Base-by-base conservation (phyloP, 441 rosid genomes). In the Jatropha podagrica region DNA sequence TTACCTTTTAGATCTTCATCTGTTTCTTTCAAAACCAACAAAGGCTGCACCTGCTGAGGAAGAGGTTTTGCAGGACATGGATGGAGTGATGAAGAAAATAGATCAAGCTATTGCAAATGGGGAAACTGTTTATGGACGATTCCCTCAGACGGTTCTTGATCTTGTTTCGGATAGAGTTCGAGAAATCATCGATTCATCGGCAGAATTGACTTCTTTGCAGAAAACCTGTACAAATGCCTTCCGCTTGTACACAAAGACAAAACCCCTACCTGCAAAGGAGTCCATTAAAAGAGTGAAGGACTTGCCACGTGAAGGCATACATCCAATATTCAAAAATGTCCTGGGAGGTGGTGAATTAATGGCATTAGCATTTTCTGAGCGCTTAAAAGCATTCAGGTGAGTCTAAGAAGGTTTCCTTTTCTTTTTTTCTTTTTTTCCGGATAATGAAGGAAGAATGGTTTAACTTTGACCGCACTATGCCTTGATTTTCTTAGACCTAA, bases 41-140 rank as follows among this genome's bases (percentile, higher is more conserved):
- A 86, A 87, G 83, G 85, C 99, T 79, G 96, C 99, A 20, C 98
- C 98, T n/a, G 73, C 96, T 4, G 98, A 93, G 82, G 98, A 91
- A 68, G 96, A 95, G 88, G 94, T 91, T 66, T 81, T 95, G 84
- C 89, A 84, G 82, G 94, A 91, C 79, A 84, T 83, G 91, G 94
- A 91, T 59, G 90, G 90, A 59, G 92, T 86, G 65, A 88, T 89
- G 93, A 82, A 55, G 74, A 90, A 83, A 82, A 91, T 95, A 60
- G 94, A 87, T 68, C 78, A 83, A 76, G 94, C 96, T 23, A 69
- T 92, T 76, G 88, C 91, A 69, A 93, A 87, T 82, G 92, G 93
- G 79, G 96, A 92, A 84, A 92, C 98, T 74, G 84, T 95, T 58
- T 95, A 92, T 68, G 99, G 99, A 6, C 93, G 98, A 79, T 88